Percentiles rank a stretch among this genome's conserved stretches.
Conservation (phyloP, 768 basidiomycete genomes). For the Auriscalpium microsporum region DNA sequence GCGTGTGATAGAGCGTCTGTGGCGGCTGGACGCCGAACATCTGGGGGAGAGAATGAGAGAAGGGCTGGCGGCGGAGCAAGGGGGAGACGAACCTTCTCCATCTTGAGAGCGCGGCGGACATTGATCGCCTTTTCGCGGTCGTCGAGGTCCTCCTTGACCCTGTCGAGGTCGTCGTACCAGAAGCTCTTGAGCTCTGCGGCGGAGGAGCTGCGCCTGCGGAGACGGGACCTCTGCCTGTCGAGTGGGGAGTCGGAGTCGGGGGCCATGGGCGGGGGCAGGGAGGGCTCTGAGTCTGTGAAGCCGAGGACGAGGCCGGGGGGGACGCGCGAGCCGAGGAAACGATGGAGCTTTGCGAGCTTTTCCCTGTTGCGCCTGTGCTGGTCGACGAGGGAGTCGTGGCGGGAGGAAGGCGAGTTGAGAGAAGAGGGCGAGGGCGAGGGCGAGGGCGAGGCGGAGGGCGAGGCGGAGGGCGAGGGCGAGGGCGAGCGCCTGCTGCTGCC, state of each 20-base stretch:
- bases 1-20: conserved; percentile 68
- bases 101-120: conserved; percentile 73
- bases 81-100: conserved; percentile 64
- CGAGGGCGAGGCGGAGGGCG: conserved; percentile 30
- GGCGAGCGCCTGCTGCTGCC: not conserved
- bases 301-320: conserved; percentile 62
- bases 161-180: conserved; percentile 50
- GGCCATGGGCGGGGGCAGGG: conserved; percentile 14
- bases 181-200: conserved; percentile 36
- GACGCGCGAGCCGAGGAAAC: conserved; percentile 77
- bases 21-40: conserved; percentile 79
- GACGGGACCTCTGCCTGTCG: conserved; percentile 22
- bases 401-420: conserved; percentile 28
- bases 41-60: conserved; percentile 27
- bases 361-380: conserved; percentile 64
- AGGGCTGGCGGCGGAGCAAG: not conserved
- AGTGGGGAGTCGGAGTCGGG: too few relatives aligned
- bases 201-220: conserved; percentile 46
- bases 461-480: too few relatives aligned
- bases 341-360: conserved; percentile 72
- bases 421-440: conserved; percentile 38
- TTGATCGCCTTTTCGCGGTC: conserved; percentile 71
- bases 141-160: conserved; percentile 62
- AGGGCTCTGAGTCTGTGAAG: conserved; percentile 19
- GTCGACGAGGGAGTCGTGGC: conserved; percentile 34